Percentiles rank a stretch among this genome's conserved stretches.
Evolutionary conservation across 2,329 filamentous ascomycete species (phyloP).

Genomic region (Bimuria novae-zelandiae): DNA sequence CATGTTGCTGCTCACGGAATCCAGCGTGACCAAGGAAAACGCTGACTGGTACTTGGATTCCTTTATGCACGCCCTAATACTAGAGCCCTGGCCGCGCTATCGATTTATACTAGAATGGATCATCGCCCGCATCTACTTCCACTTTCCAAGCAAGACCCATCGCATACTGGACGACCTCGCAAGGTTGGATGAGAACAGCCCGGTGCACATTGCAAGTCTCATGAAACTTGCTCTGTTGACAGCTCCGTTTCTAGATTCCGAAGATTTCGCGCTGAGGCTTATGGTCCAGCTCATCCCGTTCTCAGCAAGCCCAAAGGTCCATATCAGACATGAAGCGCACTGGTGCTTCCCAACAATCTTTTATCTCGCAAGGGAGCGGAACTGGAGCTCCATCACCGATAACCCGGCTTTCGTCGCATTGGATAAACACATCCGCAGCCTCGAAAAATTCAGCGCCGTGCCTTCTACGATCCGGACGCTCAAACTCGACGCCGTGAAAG

Average conservation of each 20-base stretch:
- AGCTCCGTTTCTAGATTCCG: conserved; percentile 44
- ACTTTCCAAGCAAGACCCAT: conserved; percentile 35
- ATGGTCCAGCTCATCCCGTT: conserved; percentile 50
- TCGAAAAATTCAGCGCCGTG: conserved; percentile 50
- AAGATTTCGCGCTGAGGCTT: conserved; percentile 46
- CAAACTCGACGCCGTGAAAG: conserved; percentile 49
- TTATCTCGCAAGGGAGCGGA: conserved; percentile 42
- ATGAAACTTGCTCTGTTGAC: conserved; percentile 54
- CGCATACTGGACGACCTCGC: conserved; percentile 44
- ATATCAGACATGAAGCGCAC: conserved; percentile 59
- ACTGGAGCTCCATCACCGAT: conserved; percentile 43
- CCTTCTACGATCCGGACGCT: conserved; percentile 45
- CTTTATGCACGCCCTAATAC: conserved; percentile 47
- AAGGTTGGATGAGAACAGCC: conserved; percentile 50
- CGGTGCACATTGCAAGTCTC: conserved; percentile 53
- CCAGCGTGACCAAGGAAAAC: conserved; percentile 34
- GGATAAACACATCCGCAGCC: conserved; percentile 49
- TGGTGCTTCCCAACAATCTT: conserved; percentile 54
- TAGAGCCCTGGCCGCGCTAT: conserved; percentile 55
- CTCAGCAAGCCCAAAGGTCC: conserved; percentile 55
- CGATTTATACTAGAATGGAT: conserved; percentile 56
- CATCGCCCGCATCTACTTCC: conserved; percentile 49
- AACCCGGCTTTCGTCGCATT: conserved; percentile 50
- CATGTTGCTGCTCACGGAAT: conserved; percentile 50
- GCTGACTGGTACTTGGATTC: conserved; percentile 41